phyloP scores from a whole-genome alignment of 176 grass and related monocot genomes.

The Thinopyrum elongatum region DNA sequence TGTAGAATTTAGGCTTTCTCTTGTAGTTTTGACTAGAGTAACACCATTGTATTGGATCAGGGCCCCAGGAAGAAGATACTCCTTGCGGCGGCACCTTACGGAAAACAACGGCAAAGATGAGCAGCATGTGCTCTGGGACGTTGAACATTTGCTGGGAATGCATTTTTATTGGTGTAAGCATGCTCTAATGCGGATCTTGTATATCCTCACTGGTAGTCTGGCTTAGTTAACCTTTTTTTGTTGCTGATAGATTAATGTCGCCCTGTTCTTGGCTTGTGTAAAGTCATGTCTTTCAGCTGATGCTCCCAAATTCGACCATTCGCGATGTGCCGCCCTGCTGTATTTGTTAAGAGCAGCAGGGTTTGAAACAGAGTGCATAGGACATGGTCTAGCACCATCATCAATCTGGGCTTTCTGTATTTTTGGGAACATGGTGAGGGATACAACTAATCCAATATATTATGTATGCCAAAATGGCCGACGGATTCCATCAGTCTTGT shows the following conservation, averaged over 20 bases:
- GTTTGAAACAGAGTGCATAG: slow-evolving; percentile 6
- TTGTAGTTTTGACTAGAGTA: background rate
- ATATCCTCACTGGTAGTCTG: slow-evolving; percentile 16
- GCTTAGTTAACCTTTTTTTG: slow-evolving; percentile 8
- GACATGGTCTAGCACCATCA: background rate
- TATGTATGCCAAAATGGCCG: background rate
- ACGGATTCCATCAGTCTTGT: background rate
- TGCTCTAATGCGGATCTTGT: slow-evolving; percentile 38
- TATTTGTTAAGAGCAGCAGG: slow-evolving; percentile 10
- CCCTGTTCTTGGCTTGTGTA: slow-evolving; percentile 22
- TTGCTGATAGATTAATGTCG: slow-evolving; percentile 6
- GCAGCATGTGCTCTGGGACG: background rate
- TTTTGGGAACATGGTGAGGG: background rate
- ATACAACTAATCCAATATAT: background rate
- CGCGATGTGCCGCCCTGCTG: background rate
- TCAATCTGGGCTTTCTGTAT: background rate
- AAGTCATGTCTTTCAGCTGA: slow-evolving; percentile 17
- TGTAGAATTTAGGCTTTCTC: background rate
- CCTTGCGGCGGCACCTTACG: slow-evolving; percentile 48
- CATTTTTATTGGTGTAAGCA: slow-evolving; percentile 24
- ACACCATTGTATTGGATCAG: slow-evolving; percentile 32
- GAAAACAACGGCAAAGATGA: slow-evolving; percentile 48
- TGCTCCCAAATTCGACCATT: background rate
- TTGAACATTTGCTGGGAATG: background rate
- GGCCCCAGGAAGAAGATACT: slow-evolving; percentile 90